Base-by-base conservation (phyloP, 495 filamentous ascomycete genomes). In the Poronia punctata region DNA sequence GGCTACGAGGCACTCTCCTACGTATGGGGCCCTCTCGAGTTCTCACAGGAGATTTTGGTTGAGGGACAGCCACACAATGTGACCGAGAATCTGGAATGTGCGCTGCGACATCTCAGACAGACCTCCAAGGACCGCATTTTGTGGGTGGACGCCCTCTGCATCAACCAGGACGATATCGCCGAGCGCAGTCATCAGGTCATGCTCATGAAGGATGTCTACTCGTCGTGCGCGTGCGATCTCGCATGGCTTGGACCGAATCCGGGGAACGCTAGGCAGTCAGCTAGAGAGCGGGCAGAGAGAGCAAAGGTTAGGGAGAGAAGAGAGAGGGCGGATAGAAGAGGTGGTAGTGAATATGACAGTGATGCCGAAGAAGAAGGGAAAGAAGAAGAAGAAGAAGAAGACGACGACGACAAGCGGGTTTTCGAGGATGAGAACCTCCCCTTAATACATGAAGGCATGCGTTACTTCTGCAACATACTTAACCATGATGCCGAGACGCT, bases 141-240 rank as follows among this genome's bases (percentile, higher is more conserved):
- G 0, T 65, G 60, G 61, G 49, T 63, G 16, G 57, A 64, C 38
- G 54, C 51, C 11, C 45, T 62, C 16, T 64, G 61, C 38, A 60
- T 65, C 40, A 53, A 65, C 28, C 61, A 64, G 43, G n/a, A 41
- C 2, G 42, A 64, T 40, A 25, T 40, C 1, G 24, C 35, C 5
- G 64, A 67, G 38, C 54, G 53, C 11, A 50, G 40, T 12, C 30
- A 40, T 1, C 64, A 67, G 42, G 52, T 67, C 3, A 27, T 27
- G 1, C 34, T 53, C 4, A 67, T 65, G 60, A 40, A 43, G 0
- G 38, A 52, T 5, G 56, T 67, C 11, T 67, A 60, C 25, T 32
- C 25, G 4, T 25, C 25, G 11, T 57, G 61, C 5, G 34, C 12
- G 1, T 12, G 23, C 1, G 54, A 60, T 7, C 25, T 59, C 7